Percentiles rank a stretch among this genome's conserved stretches.
Conservation (phyloP, 805 yeast genomes). For the Kluyveromyces lactis region DNA sequence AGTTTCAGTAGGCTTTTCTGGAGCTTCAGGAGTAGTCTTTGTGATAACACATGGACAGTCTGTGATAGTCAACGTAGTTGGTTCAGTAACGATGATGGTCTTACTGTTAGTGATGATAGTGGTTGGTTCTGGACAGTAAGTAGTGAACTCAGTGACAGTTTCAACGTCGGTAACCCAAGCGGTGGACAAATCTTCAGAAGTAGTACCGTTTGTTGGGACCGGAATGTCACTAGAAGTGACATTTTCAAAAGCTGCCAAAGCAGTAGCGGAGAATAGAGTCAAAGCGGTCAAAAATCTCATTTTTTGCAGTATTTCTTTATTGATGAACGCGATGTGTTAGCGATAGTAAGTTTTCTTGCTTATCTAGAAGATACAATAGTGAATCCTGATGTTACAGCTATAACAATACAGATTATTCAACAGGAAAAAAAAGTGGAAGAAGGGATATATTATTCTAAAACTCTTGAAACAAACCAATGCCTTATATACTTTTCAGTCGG, state of each 20-base stretch:
- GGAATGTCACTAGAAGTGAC: neutral
- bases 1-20: neutral
- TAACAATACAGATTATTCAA: no score
- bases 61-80: constrained; percentile 79
- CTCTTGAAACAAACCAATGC: no score
- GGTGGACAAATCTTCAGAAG: constrained; percentile 28
- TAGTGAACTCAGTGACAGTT: constrained; percentile 64
- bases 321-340: no score
- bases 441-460: no score
- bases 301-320: neutral
- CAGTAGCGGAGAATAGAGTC: neutral
- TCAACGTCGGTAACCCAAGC: constrained; percentile 28
- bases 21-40: constrained; percentile 5
- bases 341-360: no score
- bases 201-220: constrained; percentile 17
- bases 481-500: no score
- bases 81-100: constrained; percentile 67
- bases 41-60: constrained; percentile 78
- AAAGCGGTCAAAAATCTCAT: neutral
- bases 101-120: constrained; percentile 52
- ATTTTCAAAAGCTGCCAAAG: neutral
- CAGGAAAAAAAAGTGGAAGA: no score
- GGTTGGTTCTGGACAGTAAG: constrained; percentile 79
- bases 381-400: no score
- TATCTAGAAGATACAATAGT: no score